Evolutionary conservation across 257 asterid species (phyloP), one percentile per base, ranked within the genome.

Genomic region (Fraxinus excelsior): DNA sequence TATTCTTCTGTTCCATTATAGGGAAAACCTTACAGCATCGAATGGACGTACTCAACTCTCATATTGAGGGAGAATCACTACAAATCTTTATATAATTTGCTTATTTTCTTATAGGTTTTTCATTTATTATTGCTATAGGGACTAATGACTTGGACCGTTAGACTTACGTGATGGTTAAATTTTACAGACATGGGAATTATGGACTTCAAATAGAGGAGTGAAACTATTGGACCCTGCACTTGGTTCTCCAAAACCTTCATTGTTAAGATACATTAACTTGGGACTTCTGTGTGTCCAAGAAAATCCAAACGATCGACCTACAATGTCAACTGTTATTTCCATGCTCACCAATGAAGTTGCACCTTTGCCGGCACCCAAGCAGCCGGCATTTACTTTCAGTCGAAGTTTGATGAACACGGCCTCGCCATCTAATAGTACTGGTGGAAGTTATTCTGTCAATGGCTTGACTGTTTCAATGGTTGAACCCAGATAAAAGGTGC

Each of bases 241-340:
- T 13, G 81, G 72, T 13, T 32, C 62, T 68, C 71, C 64, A 21
- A 64, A 35, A 34, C 7, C 80, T 32, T 65, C 37, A 3, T 70
- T 75, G 14, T 19, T 76, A 37, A 80, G 88, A 78, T 81, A 74
- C 87, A 82, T 83, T 3, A 83, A 80, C 68, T 76, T 87, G 72
- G 91, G 89, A 28, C 87, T 85, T 13, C 51, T 85, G 25, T 85
- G 91, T 28, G 86, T 87, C 53, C 86, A 85, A 80, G 85, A 77
- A 42, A 77, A 77, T 75, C 89, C 84, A 7, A 75, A 81, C 18
- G 86, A 84, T 67, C 77, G 88, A 12, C 89, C 91, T 28, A 78
- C 62, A 18, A 83, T 87, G 88, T 78, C 84, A 1, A 44, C 32
- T 71, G 79, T 83, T 60, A 49, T 82, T 51, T 75, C 81, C 8